A percentile compares a stretch with the other conserved stretches of the same genome.
phyloP scores from a whole-genome alignment of 2,329 filamentous ascomycete genomes.

The Penicillium concentricum region DNA sequence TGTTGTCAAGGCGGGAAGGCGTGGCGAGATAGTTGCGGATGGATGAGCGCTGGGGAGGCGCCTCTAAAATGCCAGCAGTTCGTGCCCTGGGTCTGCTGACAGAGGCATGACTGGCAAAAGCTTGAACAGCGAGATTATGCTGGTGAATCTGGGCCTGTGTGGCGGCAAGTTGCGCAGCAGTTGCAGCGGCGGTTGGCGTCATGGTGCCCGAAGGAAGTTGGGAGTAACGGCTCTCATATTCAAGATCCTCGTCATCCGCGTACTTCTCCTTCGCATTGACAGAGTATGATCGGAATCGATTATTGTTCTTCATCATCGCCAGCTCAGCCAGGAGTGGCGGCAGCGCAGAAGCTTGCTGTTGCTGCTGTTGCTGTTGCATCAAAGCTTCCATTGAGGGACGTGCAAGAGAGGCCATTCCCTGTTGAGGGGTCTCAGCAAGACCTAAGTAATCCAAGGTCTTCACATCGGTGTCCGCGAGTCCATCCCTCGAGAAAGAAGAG shows the following conservation, averaged over 20 bases:
- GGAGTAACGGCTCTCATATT: conserved; percentile 62
- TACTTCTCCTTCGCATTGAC: conserved; percentile 99
- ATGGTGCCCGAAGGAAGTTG: conserved; percentile 58
- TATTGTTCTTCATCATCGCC: conserved; percentile 74
- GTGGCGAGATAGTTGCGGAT: conserved; percentile 74
- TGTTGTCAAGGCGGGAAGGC: conserved; percentile 72
- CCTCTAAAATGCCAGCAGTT: conserved; percentile 88
- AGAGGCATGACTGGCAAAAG: conserved; percentile 81
- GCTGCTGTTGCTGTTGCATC: conserved; percentile 53
- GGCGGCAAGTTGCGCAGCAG: conserved; percentile 58
- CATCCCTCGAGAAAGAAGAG: conserved; percentile 82
- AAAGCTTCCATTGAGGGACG: conserved; percentile 56
- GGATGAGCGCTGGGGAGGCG: conserved; percentile 62
- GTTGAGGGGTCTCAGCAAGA: conserved; percentile 88
- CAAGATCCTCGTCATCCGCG: conserved; percentile 80
- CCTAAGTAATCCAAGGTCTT: conserved; percentile 94
- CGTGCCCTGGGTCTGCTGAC: conserved; percentile 81
- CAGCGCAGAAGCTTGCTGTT: conserved; percentile 45
- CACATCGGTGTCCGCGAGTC: conserved; percentile 80
- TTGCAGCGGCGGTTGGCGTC: conserved; percentile 57
- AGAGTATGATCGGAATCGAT: conserved; percentile 92
- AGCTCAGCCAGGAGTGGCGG: conserved; percentile 71
- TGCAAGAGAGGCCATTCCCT: conserved; percentile 69
- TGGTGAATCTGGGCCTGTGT: conserved; percentile 73
- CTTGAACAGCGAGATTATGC: conserved; percentile 91